Evolutionary conservation across 2,329 filamentous ascomycete species (phyloP), one percentile per base, ranked within the genome.

Genomic region (Gaeumannomyces tritici): DNA sequence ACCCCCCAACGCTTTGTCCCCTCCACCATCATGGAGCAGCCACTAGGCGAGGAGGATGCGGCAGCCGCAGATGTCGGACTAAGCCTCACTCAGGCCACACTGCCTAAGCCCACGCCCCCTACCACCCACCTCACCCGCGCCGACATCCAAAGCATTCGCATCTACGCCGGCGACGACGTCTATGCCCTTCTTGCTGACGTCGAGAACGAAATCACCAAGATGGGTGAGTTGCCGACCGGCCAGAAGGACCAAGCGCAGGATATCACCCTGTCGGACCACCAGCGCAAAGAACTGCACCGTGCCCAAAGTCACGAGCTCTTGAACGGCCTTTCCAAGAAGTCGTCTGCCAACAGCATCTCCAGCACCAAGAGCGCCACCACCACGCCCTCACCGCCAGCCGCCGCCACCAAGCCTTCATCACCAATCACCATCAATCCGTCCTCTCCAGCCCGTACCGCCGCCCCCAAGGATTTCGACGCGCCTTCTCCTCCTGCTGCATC

Each of bases 101-200:
- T 21, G 21, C 42, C 42, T 7, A 24, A 51, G 18, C n/a, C 21
- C 6, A 12, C 35, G 35, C 42, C 42, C 4, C 8, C 21, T 8
- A 24, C 33, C 24, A 15, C 27, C n/a, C 59, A 31, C 24, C 55
- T 35, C 66, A 51, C 69, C 13, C 74, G 80, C 56, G 69, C 73
- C 15, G 79, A 79, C 27, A 78, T 85, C 51, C 84, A 89, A 71
- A 89, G 85, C 70, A 89, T 89, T 64, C 83, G 83, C 27, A 80
- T 89, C 66, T 89, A 89, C 66, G 86, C 85, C 27, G 86, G 86
- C 63, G 83, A 84, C 64, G 86, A 88, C 58, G 82, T 90, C 11
- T 89, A 86, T 66, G 81, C 83, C 2, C 77, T 90, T 1, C 76
- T 90, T 55, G 84, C 83, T 1, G 87, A 89, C 66, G 87, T 89